phyloP scores from a whole-genome alignment of 495 filamentous ascomycete species.

The Peziza echinospora region DNA sequence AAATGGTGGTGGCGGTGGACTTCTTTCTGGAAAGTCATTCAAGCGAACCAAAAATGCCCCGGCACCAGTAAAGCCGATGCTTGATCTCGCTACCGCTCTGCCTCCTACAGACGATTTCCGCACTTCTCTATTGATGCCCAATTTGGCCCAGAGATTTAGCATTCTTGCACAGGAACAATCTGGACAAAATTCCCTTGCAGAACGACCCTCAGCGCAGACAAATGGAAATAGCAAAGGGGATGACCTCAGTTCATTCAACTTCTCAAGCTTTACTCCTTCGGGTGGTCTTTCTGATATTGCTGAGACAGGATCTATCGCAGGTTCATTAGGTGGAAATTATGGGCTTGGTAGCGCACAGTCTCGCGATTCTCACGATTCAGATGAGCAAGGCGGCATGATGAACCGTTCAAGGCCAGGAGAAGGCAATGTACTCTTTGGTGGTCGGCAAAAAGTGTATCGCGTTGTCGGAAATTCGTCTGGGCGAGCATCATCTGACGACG shows the following conservation, averaged over 20 bases:
- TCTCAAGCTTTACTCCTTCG: slow-evolving; percentile 24
- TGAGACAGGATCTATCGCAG: slow-evolving; percentile 61
- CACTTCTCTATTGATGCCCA: slow-evolving; percentile 92
- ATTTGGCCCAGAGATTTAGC: slow-evolving; percentile 82
- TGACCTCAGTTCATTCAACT: slow-evolving; percentile 30
- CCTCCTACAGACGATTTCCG: slow-evolving; percentile 78
- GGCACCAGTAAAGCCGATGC: slow-evolving; percentile 35
- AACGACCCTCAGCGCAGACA: slow-evolving; percentile 35
- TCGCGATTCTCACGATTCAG: slow-evolving; percentile 35
- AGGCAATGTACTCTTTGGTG: slow-evolving; percentile 87
- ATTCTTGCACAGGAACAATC: slow-evolving; percentile 37
- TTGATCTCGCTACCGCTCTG: slow-evolving; percentile 53
- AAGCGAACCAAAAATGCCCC: slow-evolving; percentile 27
- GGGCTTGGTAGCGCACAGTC: slow-evolving; percentile 7
- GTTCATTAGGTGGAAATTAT: slow-evolving; percentile 7
- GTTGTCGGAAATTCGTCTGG: slow-evolving; percentile 38
- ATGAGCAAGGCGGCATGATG: slow-evolving; percentile 67
- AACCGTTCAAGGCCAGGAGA: slow-evolving; percentile 62
- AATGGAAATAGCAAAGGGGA: slow-evolving; percentile 62
- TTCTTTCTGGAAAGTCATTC: slow-evolving; percentile 35
- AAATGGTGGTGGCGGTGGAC: slow-evolving; percentile 23
- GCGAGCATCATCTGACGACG: slow-evolving; percentile 22
- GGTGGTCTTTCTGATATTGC: slow-evolving; percentile 55
- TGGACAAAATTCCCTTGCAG: slow-evolving; percentile 8
- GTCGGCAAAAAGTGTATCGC: slow-evolving; percentile 88